phyloP scores from a whole-genome alignment of 2,329 filamentous ascomycete species.

The Achaetomium macrosporum region DNA sequence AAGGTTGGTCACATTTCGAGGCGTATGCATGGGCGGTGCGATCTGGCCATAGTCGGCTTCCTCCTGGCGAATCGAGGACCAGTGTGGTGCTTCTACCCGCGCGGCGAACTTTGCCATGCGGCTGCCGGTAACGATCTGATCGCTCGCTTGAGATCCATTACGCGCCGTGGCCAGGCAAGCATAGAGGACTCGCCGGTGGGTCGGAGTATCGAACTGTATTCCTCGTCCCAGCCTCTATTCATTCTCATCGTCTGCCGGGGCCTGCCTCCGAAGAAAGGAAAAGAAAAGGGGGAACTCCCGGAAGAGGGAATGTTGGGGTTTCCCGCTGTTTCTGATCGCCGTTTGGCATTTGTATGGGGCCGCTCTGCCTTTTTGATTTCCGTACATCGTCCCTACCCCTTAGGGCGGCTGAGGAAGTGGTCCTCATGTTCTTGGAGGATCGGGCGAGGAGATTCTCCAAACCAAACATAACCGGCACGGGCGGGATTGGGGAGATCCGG shows the following conservation, averaged over 20 bases:
- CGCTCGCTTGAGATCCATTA: constrained; percentile 3
- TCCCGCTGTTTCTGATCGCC: constrained; percentile 19
- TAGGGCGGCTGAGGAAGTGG: constrained; percentile 8
- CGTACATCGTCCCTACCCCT: constrained; percentile 15
- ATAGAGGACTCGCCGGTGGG: neutral
- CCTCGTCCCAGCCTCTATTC: neutral
- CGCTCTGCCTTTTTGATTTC: constrained; percentile 13
- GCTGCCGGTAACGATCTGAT: neutral
- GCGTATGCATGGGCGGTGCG: neutral
- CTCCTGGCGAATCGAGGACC: neutral
- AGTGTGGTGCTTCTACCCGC: constrained; percentile 2
- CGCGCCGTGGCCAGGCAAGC: neutral
- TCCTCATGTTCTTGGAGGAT: constrained; percentile 17
- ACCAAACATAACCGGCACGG: constrained; percentile 12
- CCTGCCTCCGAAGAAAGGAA: neutral
- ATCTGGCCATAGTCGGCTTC: neutral
- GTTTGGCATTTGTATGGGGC: constrained; percentile 17
- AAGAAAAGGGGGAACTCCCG: neutral
- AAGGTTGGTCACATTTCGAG: too few species aligned
- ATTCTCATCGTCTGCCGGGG: neutral
- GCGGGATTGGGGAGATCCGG: neutral
- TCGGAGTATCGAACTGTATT: neutral
- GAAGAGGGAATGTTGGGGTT: neutral
- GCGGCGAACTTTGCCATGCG: neutral
- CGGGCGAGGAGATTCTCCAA: constrained; percentile 17